Conservation (phyloP, 2,329 filamentous ascomycete species). For the Calonectria naviculata region DNA sequence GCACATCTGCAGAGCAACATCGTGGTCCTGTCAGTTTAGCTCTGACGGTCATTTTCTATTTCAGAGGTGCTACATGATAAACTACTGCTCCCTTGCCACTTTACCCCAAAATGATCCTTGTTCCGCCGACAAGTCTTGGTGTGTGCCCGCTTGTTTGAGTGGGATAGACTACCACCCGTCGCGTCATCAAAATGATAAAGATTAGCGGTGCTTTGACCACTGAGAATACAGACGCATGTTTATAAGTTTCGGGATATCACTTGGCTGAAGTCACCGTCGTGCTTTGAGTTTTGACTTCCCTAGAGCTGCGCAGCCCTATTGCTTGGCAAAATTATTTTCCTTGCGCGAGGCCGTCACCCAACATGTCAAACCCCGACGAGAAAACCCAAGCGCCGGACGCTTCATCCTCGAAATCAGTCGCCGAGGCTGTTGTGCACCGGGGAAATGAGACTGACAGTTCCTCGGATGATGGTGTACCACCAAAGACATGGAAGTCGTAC, state of each 20-base stretch:
- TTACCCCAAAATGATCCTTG: not conserved
- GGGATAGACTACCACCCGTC: conserved; percentile 13
- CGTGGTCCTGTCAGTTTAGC: not conserved
- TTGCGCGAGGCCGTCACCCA: not conserved
- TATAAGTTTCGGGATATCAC: not conserved
- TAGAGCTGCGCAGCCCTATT: not conserved
- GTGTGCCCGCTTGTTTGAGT: not conserved
- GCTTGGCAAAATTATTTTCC: not conserved
- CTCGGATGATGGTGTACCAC: conserved; percentile 37
- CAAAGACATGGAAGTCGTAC: conserved; percentile 58
- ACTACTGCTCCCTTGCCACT: not conserved
- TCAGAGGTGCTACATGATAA: not conserved
- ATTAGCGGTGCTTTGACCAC: not conserved
- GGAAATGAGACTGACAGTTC: conserved; percentile 22
- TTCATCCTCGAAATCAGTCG: conserved; percentile 18
- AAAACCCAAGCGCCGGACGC: conserved; percentile 12
- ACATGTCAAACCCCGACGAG: conserved; percentile 14
- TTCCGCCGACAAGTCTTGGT: not conserved
- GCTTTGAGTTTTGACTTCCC: not conserved
- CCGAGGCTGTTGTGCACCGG: conserved; percentile 11
- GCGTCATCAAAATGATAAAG: conserved; percentile 18
- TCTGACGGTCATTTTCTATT: not conserved
- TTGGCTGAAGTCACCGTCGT: not conserved
- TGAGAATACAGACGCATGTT: not conserved
- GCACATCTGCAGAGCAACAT: not conserved